Percentiles rank a stretch among this genome's conserved stretches.
Evolutionary conservation across 2,329 filamentous ascomycete genomes (phyloP).

Genomic region (Aspergillus pseudonomiae): DNA sequence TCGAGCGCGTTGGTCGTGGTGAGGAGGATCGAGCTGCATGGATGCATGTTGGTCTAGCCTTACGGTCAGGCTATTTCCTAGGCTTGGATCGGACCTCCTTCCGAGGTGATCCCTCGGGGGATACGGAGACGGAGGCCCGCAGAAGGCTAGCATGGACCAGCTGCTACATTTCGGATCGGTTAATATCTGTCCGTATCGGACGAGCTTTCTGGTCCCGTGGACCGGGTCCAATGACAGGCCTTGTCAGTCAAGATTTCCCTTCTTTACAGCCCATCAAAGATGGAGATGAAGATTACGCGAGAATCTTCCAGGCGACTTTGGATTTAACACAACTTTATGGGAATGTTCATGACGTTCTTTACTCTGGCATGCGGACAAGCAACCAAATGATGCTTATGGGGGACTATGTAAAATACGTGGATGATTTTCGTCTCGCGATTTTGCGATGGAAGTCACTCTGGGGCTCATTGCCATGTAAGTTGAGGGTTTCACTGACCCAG

Average conservation of each 20-base stretch:
- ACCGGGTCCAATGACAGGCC: constrained; percentile 66
- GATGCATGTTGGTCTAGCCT: constrained; percentile 74
- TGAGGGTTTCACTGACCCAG: not conserved
- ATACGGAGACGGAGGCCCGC: constrained; percentile 62
- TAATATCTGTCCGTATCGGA: constrained; percentile 71
- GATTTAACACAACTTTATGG: constrained; percentile 73
- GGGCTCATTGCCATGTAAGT: constrained; percentile 65
- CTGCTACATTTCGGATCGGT: constrained; percentile 68
- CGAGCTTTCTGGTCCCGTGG: constrained; percentile 75
- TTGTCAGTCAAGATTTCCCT: constrained; percentile 69
- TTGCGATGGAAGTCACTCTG: constrained; percentile 72
- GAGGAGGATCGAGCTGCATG: constrained; percentile 75
- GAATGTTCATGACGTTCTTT: constrained; percentile 73
- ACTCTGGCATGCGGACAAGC: constrained; percentile 70
- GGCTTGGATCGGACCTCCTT: constrained; percentile 71
- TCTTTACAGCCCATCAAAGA: constrained; percentile 62
- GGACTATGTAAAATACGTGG: constrained; percentile 74
- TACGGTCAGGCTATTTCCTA: constrained; percentile 71
- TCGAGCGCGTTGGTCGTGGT: constrained; percentile 67
- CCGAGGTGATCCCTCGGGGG: constrained; percentile 61
- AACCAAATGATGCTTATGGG: constrained; percentile 71
- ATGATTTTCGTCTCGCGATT: constrained; percentile 71
- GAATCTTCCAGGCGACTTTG: constrained; percentile 70
- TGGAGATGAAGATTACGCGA: constrained; percentile 67
- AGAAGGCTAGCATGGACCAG: constrained; percentile 70